phyloP scores from a whole-genome alignment of 2,329 filamentous ascomycete species.

The Fusarium circinatum region DNA sequence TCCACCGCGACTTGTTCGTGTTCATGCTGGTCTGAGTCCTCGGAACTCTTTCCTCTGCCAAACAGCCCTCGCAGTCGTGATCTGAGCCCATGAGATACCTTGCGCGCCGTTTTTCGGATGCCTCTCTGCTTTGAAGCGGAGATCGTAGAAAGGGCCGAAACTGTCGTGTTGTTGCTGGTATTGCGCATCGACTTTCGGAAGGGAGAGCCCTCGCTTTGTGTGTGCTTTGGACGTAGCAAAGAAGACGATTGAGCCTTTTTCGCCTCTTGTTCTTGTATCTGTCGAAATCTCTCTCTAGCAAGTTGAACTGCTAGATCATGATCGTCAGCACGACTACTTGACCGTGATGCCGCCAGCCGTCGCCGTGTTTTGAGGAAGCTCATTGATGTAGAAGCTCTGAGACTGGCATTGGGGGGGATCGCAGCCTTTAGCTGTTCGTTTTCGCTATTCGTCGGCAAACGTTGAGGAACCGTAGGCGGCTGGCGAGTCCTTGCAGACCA shows the following conservation, averaged over 20 bases:
- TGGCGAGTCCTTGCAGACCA: constrained; percentile 11
- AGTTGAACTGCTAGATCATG: constrained; percentile 51
- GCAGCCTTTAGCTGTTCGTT: constrained; percentile 40
- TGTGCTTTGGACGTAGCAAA: constrained; percentile 55
- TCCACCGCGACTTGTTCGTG: constrained; percentile 10
- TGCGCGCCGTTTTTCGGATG: constrained; percentile 65
- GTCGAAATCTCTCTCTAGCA: constrained; percentile 51
- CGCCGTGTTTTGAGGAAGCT: constrained; percentile 57
- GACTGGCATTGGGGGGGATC: background rate
- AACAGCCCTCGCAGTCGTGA: constrained; percentile 65
- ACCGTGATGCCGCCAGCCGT: constrained; percentile 33
- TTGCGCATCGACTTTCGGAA: constrained; percentile 63
- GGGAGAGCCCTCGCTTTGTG: constrained; percentile 46
- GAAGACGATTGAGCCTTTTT: constrained; percentile 56
- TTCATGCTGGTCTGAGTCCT: constrained; percentile 11
- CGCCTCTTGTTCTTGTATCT: constrained; percentile 48
- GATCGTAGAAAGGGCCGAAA: constrained; percentile 45
- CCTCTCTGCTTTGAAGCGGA: constrained; percentile 43
- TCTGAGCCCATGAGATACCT: constrained; percentile 70
- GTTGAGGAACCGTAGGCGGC: constrained; percentile 15
- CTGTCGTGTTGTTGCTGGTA: constrained; percentile 53
- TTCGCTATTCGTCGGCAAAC: constrained; percentile 39
- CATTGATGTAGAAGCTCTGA: constrained; percentile 66
- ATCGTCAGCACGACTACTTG: constrained; percentile 30
- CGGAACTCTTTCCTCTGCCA: constrained; percentile 39